Base-by-base conservation (phyloP, 495 filamentous ascomycete species). In the Podospora didyma region DNA sequence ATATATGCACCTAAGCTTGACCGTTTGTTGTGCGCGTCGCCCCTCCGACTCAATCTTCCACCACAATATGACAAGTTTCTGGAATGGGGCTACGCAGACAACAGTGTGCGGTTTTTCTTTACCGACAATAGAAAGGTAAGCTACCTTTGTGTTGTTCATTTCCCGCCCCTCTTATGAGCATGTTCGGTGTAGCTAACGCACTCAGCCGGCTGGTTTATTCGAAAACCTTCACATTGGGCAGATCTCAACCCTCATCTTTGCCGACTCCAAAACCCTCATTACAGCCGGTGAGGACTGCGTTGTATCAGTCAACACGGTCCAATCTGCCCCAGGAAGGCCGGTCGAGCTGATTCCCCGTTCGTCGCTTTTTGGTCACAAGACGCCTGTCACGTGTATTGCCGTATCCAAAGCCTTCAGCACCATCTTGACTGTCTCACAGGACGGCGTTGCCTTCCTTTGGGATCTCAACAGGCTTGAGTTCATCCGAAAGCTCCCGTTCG, bases 31-130 rank as follows among this genome's bases (percentile, higher is more conserved):
- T 94, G 88, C 60, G 86, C 90, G n/a, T 85, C 87, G 28, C 79
- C 90, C 4, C 87, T 93, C 66, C 76, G 89, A 39, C 77, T 96
- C 34, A 92, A 96, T 62, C 86, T 97, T 14, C 90, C 92, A 1
- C 92, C 95, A 4, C 73, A 74, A 28, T 93, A 89, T 59, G 93
- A 97, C 65, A 90, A 92, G 61, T 96, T 88, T 59, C 81, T 98
- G 69, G 91, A 97, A 71, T 97, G 93, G 94, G 94, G 92, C 1
- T 97, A 94, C 66, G 86, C 90, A 7, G 94, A 98, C 74, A 89
- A 88, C 59, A 92, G 89, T 64, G 82, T 97, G 7, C 85, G 94
- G 10, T 97, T 97, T 75, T 96, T 89, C 69, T 79, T 85, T 35
- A 80, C 85, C 47, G 92, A 94, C 50, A 88, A 81, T 54, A 83